Conservation (phyloP, 2,329 filamentous ascomycete genomes). For the Alternaria postmessia region DNA sequence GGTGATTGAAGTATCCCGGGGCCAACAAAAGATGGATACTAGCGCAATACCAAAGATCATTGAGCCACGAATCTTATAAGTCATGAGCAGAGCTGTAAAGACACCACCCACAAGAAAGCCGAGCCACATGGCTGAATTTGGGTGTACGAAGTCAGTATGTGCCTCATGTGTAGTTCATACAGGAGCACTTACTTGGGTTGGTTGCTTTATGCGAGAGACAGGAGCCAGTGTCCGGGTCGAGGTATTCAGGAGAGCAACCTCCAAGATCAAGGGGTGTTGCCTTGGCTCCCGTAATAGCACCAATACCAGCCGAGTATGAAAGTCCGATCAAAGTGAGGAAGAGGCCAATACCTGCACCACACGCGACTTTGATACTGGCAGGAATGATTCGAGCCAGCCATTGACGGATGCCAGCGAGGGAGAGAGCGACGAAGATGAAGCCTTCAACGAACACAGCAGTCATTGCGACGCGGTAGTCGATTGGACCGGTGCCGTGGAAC, state of each 20-base stretch:
- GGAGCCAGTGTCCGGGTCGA: slow-evolving; percentile 53
- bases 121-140: slow-evolving; percentile 72
- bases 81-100: slow-evolving; percentile 79
- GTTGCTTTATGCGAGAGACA: slow-evolving; percentile 80
- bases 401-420: slow-evolving; percentile 74
- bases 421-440: slow-evolving; percentile 82
- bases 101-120: slow-evolving; percentile 87
- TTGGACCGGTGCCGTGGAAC: slow-evolving; percentile 75
- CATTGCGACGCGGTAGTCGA: slow-evolving; percentile 72
- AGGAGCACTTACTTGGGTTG: slow-evolving; percentile 60
- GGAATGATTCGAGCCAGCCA: slow-evolving; percentile 72
- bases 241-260: slow-evolving; percentile 69
- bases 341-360: slow-evolving; percentile 87
- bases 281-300: slow-evolving; percentile 72
- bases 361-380: slow-evolving; percentile 86
- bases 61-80: slow-evolving; percentile 86
- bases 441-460: slow-evolving; percentile 91
- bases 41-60: slow-evolving; percentile 84
- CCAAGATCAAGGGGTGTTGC: slow-evolving; percentile 77
- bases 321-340: slow-evolving; percentile 81
- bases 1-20: slow-evolving; percentile 75
- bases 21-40: slow-evolving; percentile 89
- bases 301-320: slow-evolving; percentile 84
- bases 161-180: too few species aligned
- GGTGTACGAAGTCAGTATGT: too few species aligned